Conservation (phyloP, 2,329 filamentous ascomycete species). For the Dothistroma septosporum region DNA sequence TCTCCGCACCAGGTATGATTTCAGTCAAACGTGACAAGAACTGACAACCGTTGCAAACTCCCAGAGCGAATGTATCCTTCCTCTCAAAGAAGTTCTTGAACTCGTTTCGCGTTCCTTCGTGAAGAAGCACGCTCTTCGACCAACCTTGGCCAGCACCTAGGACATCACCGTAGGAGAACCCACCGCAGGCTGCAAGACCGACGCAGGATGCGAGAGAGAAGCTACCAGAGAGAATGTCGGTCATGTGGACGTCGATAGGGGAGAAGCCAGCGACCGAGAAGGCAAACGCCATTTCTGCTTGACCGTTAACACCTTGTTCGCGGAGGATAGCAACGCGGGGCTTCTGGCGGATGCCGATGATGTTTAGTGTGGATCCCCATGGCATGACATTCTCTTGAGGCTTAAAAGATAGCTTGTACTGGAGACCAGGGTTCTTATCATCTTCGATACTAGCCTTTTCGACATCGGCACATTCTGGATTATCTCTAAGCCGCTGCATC, state of each 20-base stretch:
- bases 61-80: slow-evolving; percentile 83
- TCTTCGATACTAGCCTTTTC: slow-evolving; percentile 75
- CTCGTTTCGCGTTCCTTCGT: slow-evolving; percentile 68
- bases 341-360: slow-evolving; percentile 57
- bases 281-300: slow-evolving; percentile 97
- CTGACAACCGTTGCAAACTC: slow-evolving; percentile 97
- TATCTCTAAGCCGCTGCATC: slow-evolving; percentile 88
- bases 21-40: slow-evolving; percentile 81
- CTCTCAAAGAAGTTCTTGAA: slow-evolving; percentile 84
- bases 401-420: slow-evolving; percentile 76
- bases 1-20: slow-evolving; percentile 74
- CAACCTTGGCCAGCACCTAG: slow-evolving; percentile 94
- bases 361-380: slow-evolving; percentile 56
- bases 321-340: slow-evolving; percentile 86
- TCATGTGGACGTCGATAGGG: slow-evolving; percentile 94
- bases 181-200: slow-evolving; percentile 89
- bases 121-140: slow-evolving; percentile 88
- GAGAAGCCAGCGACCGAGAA: slow-evolving; percentile 90
- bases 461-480: slow-evolving; percentile 76
- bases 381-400: slow-evolving; percentile 74
- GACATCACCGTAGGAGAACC: slow-evolving; percentile 91
- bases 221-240: slow-evolving; percentile 73
- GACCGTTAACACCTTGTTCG: slow-evolving; percentile 92
- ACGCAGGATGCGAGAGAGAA: slow-evolving; percentile 77
- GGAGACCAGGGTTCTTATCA: slow-evolving; percentile 73